These are phyloP conservation scores for Akanthomyces dipterigenus DNA, from an alignment of 2,329 filamentous ascomycete genomes.

Conservation along the genomic window DNA sequence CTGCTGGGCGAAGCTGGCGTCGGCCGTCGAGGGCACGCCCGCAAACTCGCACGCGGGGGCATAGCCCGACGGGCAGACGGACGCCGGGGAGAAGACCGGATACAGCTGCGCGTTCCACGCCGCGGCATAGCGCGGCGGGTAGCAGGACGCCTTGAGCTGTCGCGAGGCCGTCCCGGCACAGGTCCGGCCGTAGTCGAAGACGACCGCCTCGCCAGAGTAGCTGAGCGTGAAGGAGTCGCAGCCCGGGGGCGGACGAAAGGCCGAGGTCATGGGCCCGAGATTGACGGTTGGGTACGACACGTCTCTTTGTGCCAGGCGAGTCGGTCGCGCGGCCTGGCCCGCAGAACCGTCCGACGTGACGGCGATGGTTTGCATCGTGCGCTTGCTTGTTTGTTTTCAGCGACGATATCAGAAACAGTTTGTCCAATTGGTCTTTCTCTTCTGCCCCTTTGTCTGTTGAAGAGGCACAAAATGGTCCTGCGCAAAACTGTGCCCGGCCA, in stretches of 20 bases:
- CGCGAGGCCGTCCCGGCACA: not conserved
- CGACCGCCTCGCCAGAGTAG: too few species aligned
- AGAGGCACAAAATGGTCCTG: too few species aligned
- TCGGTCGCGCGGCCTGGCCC: too few species aligned
- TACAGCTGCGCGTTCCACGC: not conserved
- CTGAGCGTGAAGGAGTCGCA: not conserved
- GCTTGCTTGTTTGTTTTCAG: too few species aligned
- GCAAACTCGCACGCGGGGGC: not conserved
- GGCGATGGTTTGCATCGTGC: too few species aligned
- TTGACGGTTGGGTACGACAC: not conserved
- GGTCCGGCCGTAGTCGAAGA: not conserved
- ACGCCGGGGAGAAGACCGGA: not conserved
- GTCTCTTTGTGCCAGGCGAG: too few species aligned
- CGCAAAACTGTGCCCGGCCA: too few species aligned
- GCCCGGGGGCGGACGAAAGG: not conserved
- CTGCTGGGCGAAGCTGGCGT: too few species aligned
- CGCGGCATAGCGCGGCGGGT: not conserved
- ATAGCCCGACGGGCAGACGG: not conserved
- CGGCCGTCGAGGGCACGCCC: not conserved
- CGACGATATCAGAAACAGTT: too few species aligned
- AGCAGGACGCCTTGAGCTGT: not conserved
- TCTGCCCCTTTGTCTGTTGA: too few species aligned
- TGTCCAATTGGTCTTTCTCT: too few species aligned
- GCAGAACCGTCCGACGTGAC: too few species aligned
- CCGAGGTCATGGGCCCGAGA: not conserved